phyloP scores from a whole-genome alignment of 495 filamentous ascomycete genomes.

The Penicillium lividum region DNA sequence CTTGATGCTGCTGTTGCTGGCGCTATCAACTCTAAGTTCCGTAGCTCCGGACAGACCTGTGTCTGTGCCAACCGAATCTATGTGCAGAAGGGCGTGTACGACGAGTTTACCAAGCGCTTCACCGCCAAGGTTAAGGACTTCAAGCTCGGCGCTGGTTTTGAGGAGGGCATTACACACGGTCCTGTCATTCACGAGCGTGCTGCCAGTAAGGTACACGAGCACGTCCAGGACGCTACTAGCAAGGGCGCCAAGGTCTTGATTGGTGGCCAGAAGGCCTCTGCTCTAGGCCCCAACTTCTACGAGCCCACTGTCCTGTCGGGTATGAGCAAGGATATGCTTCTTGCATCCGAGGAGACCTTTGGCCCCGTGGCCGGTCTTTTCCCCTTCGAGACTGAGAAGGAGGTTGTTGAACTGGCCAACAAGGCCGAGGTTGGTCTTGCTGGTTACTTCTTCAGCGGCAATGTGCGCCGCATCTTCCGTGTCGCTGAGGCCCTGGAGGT shows the following conservation, averaged over 20 bases:
- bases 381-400: slow-evolving; percentile 29
- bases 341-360: slow-evolving; percentile 32
- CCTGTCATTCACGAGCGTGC: slow-evolving; percentile 73
- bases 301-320: slow-evolving; percentile 68
- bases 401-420: slow-evolving; percentile 30
- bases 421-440: slow-evolving; percentile 32
- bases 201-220: slow-evolving; percentile 66
- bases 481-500: slow-evolving; percentile 23
- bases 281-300: slow-evolving; percentile 58
- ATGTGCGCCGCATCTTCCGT: slow-evolving; percentile 25
- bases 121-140: slow-evolving; percentile 64
- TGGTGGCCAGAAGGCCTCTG: slow-evolving; percentile 16
- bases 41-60: slow-evolving; percentile 54
- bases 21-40: slow-evolving; percentile 55
- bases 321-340: slow-evolving; percentile 53
- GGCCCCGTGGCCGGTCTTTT: slow-evolving; percentile 31
- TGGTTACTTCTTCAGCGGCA: slow-evolving; percentile 29
- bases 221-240: slow-evolving; percentile 67
- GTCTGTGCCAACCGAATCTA: slow-evolving; percentile 70
- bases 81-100: slow-evolving; percentile 35
- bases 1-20: slow-evolving; percentile 77
- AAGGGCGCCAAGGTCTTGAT: slow-evolving; percentile 36
- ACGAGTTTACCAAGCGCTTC: slow-evolving; percentile 46
- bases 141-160: slow-evolving; percentile 69
- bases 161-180: slow-evolving; percentile 64